A percentile compares a stretch with the other conserved stretches of the same genome.
phyloP scores from a whole-genome alignment of 805 yeast genomes.

The Ascoidea rubescens region DNA sequence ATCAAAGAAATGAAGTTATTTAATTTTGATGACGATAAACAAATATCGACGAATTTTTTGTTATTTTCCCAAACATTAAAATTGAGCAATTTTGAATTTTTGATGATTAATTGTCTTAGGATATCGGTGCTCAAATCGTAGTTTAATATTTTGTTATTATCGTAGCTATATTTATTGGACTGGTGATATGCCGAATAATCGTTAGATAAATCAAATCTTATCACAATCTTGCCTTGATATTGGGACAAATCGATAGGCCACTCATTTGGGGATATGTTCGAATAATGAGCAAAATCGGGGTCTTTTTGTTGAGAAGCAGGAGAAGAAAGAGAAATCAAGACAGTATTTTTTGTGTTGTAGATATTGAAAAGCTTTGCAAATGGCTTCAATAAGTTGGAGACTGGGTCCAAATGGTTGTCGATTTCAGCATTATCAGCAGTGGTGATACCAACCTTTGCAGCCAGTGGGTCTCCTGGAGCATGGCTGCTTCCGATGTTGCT shows the following conservation, averaged over 20 bases:
- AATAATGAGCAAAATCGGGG: constrained; percentile 17
- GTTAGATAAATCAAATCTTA: constrained; percentile 22
- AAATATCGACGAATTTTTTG: constrained; percentile 32
- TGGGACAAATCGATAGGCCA: constrained; percentile 27
- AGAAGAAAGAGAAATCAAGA: background rate
- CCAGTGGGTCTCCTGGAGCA: no score
- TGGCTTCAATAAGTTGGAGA: constrained; percentile 1
- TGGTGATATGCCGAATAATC: constrained; percentile 12
- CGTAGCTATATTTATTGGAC: constrained; percentile 9
- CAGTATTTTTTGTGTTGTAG: background rate
- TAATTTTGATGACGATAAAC: constrained; percentile 12
- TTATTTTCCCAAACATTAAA: constrained; percentile 38
- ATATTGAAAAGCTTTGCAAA: constrained; percentile 3
- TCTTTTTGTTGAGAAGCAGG: background rate
- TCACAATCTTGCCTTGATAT: constrained; percentile 29
- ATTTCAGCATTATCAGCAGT: background rate
- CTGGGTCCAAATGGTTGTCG: background rate
- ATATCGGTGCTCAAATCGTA: background rate
- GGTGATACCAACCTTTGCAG: background rate
- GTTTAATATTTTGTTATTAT: constrained; percentile 1
- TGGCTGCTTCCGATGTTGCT: no score
- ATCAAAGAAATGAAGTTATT: background rate
- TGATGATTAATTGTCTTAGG: background rate
- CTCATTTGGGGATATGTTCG: constrained; percentile 15
- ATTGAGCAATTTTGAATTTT: constrained; percentile 8